Evolutionary conservation across 768 basidiomycete genomes (phyloP).

Genomic region (Naematelia encephala): DNA sequence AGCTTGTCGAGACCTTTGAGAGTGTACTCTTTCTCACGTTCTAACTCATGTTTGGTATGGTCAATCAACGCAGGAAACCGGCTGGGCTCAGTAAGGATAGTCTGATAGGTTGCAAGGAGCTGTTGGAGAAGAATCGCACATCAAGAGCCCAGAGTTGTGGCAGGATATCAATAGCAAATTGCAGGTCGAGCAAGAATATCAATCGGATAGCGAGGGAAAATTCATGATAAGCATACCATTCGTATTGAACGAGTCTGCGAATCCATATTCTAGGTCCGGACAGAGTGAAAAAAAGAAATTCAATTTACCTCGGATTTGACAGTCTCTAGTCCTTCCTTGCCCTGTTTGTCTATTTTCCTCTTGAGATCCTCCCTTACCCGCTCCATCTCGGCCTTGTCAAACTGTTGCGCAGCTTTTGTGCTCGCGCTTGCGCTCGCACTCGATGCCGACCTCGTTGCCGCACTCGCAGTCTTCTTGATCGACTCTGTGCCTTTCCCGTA

Average conservation of each 20-base stretch:
- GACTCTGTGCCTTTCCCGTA: constrained; percentile 1
- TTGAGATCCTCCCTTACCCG: constrained; percentile 6
- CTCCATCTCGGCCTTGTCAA: constrained; percentile 28
- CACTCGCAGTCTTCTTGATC: constrained; percentile 1
- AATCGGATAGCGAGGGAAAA: background rate
- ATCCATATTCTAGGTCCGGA: background rate
- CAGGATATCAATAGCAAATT: background rate
- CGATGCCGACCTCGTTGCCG: background rate
- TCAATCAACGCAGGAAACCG: constrained; percentile 20
- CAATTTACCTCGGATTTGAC: background rate
- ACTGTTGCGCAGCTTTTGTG: constrained; percentile 2
- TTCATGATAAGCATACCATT: background rate
- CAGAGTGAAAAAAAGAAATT: background rate
- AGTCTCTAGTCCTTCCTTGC: constrained; percentile 20
- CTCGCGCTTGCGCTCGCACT: constrained; percentile 1
- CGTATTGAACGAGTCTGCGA: background rate
- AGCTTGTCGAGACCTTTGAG: constrained; percentile 41
- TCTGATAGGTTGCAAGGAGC: constrained; percentile 5
- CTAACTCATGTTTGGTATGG: constrained; percentile 23
- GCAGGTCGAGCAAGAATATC: too few species aligned
- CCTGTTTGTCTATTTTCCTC: constrained; percentile 11
- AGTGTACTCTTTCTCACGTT: constrained; percentile 36
- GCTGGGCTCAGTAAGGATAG: constrained; percentile 7
- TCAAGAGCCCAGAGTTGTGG: constrained; percentile 1
- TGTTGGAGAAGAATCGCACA: background rate